Base-by-base conservation (phyloP, 2,329 filamentous ascomycete genomes). In the Ophiosphaerella narmari region DNA sequence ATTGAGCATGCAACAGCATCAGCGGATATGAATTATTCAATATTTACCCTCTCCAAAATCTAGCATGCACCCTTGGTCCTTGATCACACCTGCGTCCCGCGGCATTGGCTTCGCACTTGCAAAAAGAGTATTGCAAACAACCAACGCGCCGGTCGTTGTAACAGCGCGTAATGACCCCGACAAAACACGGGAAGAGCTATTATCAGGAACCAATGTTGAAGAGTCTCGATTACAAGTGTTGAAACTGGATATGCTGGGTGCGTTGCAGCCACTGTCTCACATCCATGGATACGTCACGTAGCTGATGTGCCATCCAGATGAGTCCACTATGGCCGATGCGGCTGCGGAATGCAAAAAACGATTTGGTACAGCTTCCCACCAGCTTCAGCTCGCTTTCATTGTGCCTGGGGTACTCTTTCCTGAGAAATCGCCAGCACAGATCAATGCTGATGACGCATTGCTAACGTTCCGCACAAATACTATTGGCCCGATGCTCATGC, bases 401-500 rank as follows among this genome's bases (percentile, higher is more conserved):
- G 74, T 91, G 2, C 88, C 90, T 0, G 90, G 90, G 0, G 78
- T 92, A 33, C 80, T 94, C 9, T 80, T 82, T 59, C 84, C 89
- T 0, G 90, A 95, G 67, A 91, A 87, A 70, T 83, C 84, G 1
- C 87, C 86, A 0, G 60, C 73, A 0, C 86, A 89, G 62, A 81
- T 94, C 48, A 76, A 87, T 50, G 80, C 83, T 50, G 77, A 77
- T 16, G 68, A 78, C 32, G 84, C 88, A 14, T 75, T 89, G n/a
- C 75, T 84, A 39, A 91, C 84, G n/a, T 87, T 91, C 71, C 79
- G 80, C 44, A 82, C 89, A 51, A 95, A 94, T 70, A 80, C 86
- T 0, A 76, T 94, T 2, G 89, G 89, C 0, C 88, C 89, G 0
- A 77, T 94, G 65, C 77, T 94, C 46, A 79, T 93, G 48, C 82